Evolutionary conservation across 2,329 filamentous ascomycete species (phyloP).

Genomic region (Fonsecaea nubica): DNA sequence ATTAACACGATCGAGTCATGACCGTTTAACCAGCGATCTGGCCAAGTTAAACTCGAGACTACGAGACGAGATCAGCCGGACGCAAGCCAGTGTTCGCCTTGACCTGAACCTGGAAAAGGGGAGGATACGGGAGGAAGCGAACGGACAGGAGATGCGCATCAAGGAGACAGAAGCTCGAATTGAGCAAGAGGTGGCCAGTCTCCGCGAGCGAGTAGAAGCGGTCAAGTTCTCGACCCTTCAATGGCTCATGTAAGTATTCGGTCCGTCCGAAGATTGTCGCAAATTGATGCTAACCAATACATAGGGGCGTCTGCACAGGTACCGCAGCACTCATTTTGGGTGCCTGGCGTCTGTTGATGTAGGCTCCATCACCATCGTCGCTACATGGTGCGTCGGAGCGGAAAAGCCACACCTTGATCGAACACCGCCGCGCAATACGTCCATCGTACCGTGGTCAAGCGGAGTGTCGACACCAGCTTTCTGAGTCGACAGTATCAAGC

Average conservation of each 20-base stretch:
- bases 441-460: background rate
- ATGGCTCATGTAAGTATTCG: slow-evolving; percentile 89
- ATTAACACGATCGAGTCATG: slow-evolving; percentile 86
- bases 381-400: background rate
- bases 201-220: slow-evolving; percentile 90
- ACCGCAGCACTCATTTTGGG: slow-evolving; percentile 70
- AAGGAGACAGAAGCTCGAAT: slow-evolving; percentile 99
- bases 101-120: slow-evolving; percentile 98
- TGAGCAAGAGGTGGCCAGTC: slow-evolving; percentile 90
- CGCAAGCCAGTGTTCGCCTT: slow-evolving; percentile 87
- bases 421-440: background rate
- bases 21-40: slow-evolving; percentile 90
- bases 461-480: background rate
- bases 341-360: slow-evolving; percentile 72
- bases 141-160: slow-evolving; percentile 95
- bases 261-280: background rate
- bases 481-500: background rate
- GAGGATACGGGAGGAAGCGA: slow-evolving; percentile 92
- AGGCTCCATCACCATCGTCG: slow-evolving; percentile 13
- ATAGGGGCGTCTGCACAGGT: slow-evolving; percentile 69
- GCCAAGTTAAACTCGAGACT: slow-evolving; percentile 89
- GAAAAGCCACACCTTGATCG: background rate
- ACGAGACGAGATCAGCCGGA: slow-evolving; percentile 91
- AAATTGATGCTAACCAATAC: slow-evolving; percentile 41
- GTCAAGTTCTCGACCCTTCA: slow-evolving; percentile 98